Conservation (phyloP, 345 rosid species). For the Sonneratia caseolaris region DNA sequence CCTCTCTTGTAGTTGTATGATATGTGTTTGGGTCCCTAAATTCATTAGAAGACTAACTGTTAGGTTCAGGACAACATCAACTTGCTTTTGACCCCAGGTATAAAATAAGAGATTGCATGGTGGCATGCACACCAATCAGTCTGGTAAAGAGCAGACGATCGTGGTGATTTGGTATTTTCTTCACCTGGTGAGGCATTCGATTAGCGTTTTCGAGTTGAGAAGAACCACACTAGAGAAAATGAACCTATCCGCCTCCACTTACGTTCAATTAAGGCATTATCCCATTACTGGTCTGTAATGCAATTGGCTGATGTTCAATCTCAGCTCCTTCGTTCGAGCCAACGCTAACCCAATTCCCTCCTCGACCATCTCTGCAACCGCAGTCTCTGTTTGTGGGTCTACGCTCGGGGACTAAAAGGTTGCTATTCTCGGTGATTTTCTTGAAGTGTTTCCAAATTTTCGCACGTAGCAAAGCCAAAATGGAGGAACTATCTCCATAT, state of each 20-base stretch:
- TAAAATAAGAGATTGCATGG: background rate
- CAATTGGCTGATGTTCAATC: constrained; percentile 55
- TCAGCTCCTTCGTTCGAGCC: constrained; percentile 63
- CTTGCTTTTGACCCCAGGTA: background rate
- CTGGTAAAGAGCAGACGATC: too few relatives aligned
- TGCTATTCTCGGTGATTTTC: background rate
- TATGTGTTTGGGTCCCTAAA: too few relatives aligned
- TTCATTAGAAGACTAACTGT: too few relatives aligned
- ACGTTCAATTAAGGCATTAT: background rate
- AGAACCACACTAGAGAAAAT: too few relatives aligned
- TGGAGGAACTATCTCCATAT: background rate
- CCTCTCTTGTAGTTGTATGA: background rate
- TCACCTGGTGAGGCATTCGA: too few relatives aligned
- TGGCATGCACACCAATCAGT: background rate
- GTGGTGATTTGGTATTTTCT: too few relatives aligned
- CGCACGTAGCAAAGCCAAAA: too few relatives aligned
- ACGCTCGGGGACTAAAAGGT: background rate
- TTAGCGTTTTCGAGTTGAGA: too few relatives aligned
- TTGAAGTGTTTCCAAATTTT: background rate
- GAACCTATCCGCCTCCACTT: too few relatives aligned
- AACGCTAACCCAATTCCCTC: constrained; percentile 54
- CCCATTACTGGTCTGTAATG: constrained; percentile 21
- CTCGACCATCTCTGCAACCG: constrained; percentile 40
- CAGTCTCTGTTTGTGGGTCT: background rate
- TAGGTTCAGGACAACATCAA: too few relatives aligned